Base-by-base conservation (phyloP, 768 basidiomycete genomes). In the Dacryopinax primogenitus region DNA sequence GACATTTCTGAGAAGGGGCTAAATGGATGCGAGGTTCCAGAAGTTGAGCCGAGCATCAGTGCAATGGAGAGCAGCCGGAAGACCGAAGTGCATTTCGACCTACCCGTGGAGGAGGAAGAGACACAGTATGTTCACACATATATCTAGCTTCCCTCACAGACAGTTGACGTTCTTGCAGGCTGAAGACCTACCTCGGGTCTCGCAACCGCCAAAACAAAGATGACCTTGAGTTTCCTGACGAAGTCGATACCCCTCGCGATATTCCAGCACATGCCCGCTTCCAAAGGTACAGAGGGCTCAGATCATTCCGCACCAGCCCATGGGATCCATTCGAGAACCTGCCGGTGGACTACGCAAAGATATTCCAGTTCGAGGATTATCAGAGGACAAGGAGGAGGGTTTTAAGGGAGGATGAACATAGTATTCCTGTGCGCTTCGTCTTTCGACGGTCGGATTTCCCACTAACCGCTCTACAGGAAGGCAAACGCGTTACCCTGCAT, bases 241-340 rank as follows among this genome's bases (percentile, higher is more conserved):
- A 99, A 74, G 81, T 95, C 12, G 94, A 98, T 70, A 98, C 96
- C 0, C 95, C 95, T 0, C 84, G 85, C 68, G 88, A 97, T 65
- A 77, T 86, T 11, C 77, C 89, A 1, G 94, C 94, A 1, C 79
- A 82, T 18, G 81, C 81, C 11, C 84, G 96, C 12, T 98, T 98
- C 77, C 90, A 92, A 71, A 83, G 94, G 61, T 99, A 86, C 74
- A 85, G 95, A 66, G 95, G 95, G 7, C 74, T 99, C 76, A 85
- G 85, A 58, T 92, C 90, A 15, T 90, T 99, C 81, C 79, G 95
- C 36, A 98, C 95, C 4, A 93, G 90, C 72, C 91, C 90, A 36
- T 99, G 95, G 96, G 96, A 98, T 73, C 86, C 95, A 7, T 97
- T 88, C 70, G 95, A 99, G 76, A 94, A 94, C 71, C 79, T 99